Evolutionary conservation across 768 basidiomycete genomes (phyloP), one percentile per base, ranked within the genome.

Genomic region (Mycena polygramma): DNA sequence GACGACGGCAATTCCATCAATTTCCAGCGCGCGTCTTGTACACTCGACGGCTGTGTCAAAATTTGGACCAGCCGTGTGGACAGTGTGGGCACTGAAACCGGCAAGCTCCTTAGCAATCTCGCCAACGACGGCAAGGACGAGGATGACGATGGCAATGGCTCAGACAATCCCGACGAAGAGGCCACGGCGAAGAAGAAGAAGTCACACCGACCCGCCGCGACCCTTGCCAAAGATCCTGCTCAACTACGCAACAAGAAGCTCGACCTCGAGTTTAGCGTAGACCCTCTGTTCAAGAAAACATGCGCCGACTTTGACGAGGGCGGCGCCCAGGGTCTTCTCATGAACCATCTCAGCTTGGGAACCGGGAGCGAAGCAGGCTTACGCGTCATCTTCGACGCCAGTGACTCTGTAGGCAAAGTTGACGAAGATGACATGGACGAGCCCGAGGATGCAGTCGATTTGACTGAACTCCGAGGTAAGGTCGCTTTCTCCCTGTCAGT

Each of bases 51-150:
- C 4, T 99, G 98, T 80, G 96, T 99, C 80, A 99, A 99, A 83
- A 98, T 99, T 71, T 99, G 97, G 96, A 99, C 97, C 9, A 95
- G 93, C 74, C 92, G 98, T 54, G 97, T 99, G 48, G 98, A 99
- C 80, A 94, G 93, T 70, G 96, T 99, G 43, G 95, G 95, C 26
- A 97, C 95, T 0, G 98, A 99, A 80, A 98, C 97, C 0, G 96
- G 96, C 35, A 98, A 98, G 79, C 87, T 99, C 15, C 86, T 98
- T 66, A 95, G 92, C 75, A 98, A 98, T 76, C 89, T 99, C 30
- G 92, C 90, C 20, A 84, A 86, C 58, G 86, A 85, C 37, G 86
- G 84, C 20, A 84, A 79, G 63, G 84, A 83, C 13, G 89, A 86
- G n/a, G 88, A 84, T 7, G 90, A 89, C 1, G 92, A 88, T 8